Evolutionary conservation across 495 filamentous ascomycete genomes (phyloP).

Genomic region (Thozetella sp.): DNA sequence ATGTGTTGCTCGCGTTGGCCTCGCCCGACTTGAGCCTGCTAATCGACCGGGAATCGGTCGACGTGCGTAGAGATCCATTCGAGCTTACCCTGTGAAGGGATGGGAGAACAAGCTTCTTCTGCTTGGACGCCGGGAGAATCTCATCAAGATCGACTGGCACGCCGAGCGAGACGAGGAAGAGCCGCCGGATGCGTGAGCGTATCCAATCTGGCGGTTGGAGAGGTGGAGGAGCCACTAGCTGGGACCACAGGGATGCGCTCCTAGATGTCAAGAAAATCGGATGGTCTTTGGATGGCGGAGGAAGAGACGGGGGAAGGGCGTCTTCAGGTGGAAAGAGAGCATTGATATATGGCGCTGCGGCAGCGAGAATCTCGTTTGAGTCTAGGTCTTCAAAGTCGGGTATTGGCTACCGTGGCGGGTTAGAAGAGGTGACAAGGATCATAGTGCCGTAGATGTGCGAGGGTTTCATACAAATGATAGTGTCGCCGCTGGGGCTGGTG

Average conservation of each 20-base stretch:
- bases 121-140: conserved; percentile 93
- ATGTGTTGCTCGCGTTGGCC: conserved; percentile 56
- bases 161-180: conserved; percentile 94
- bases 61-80: conserved; percentile 49
- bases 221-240: conserved; percentile 91
- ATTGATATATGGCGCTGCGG: conserved; percentile 54
- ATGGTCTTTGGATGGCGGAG: conserved; percentile 42
- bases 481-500: conserved; percentile 31
- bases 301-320: conserved; percentile 44
- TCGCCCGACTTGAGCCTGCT: conserved; percentile 51
- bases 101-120: conserved; percentile 95
- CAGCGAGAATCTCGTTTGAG: conserved; percentile 48
- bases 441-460: not conserved
- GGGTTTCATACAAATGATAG: conserved; percentile 43
- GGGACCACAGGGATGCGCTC: conserved; percentile 91
- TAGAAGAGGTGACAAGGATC: not conserved
- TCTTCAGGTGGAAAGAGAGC: conserved; percentile 58
- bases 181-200: conserved; percentile 89
- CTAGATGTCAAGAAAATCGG: conserved; percentile 68
- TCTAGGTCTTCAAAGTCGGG: conserved; percentile 69
- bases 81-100: conserved; percentile 68
- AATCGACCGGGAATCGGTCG: conserved; percentile 50
- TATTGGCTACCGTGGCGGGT: conserved; percentile 54
- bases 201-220: conserved; percentile 98
- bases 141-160: conserved; percentile 97